These are phyloP conservation scores for Pleurotus cornucopiae DNA, from an alignment of 768 basidiomycete species.

Conservation along the genomic window DNA sequence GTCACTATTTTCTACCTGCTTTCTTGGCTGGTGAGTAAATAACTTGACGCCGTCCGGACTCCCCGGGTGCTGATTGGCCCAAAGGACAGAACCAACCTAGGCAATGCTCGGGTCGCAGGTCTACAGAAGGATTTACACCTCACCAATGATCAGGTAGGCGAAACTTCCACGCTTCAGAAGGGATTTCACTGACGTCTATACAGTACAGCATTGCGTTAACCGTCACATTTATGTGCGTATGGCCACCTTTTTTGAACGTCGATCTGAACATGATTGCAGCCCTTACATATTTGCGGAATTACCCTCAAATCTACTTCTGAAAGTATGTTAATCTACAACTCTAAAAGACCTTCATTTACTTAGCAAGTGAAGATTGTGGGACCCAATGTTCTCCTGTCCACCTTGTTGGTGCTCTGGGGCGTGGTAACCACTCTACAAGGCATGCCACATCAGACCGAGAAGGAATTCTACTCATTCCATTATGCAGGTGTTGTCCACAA, in stretches of 20 bases:
- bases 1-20: constrained; percentile 11
- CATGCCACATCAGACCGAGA: constrained; percentile 6
- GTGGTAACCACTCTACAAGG: constrained; percentile 37
- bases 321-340: constrained; percentile 19
- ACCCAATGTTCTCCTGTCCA: constrained; percentile 37
- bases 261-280: not conserved
- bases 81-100: constrained; percentile 22
- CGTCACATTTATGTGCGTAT: constrained; percentile 19
- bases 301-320: constrained; percentile 33
- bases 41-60: not conserved
- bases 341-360: no score
- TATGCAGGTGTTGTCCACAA: constrained; percentile 29
- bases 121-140: constrained; percentile 29
- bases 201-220: constrained; percentile 31
- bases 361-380: constrained; percentile 26
- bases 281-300: constrained; percentile 32
- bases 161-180: no score
- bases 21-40: constrained; percentile 8
- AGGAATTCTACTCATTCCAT: not conserved
- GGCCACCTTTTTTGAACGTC: not conserved
- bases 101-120: constrained; percentile 34
- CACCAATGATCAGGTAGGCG: not conserved
- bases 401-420: constrained; percentile 40
- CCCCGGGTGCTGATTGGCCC: not conserved
- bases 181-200: constrained; percentile 13